Evolutionary conservation across 164 flowering plant species (phyloP).

Genomic region (Stephania japonica): DNA sequence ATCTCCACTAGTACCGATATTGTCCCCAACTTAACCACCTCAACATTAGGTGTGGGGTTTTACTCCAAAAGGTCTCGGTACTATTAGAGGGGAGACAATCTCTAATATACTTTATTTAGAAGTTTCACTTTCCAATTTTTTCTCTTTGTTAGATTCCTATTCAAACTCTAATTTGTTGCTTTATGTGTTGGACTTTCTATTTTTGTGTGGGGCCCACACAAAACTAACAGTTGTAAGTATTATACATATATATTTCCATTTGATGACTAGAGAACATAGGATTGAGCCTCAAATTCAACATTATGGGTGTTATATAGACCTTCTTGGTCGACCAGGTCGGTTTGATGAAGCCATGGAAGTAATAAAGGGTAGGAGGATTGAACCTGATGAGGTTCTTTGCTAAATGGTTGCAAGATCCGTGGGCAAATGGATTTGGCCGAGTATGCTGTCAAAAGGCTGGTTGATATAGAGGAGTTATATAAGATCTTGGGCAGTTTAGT

Average conservation of each 20-base stretch:
- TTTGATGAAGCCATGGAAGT: slow-evolving; percentile 7
- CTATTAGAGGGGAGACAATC: too few species aligned
- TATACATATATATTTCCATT: too few species aligned
- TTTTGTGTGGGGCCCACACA: too few species aligned
- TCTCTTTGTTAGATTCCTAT: too few species aligned
- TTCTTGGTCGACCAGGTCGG: slow-evolving; percentile 12
- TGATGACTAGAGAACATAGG: slow-evolving; percentile 2
- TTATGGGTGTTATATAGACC: slow-evolving; percentile 11
- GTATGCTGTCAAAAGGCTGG: slow-evolving; percentile 1
- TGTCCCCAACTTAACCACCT: too few species aligned
- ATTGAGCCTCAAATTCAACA: slow-evolving; percentile 10
- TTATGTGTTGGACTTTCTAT: too few species aligned
- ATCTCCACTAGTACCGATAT: too few species aligned
- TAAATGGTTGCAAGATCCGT: slow-evolving; percentile 11
- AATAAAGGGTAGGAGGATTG: slow-evolving; percentile 5
- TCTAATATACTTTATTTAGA: too few species aligned
- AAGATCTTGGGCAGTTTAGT: slow-evolving; percentile 3
- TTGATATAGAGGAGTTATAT: slow-evolving; percentile 6
- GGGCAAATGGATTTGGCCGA: slow-evolving; percentile 5
- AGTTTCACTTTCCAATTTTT: too few species aligned
- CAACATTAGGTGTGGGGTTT: too few species aligned
- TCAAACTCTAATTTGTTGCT: too few species aligned
- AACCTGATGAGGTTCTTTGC: slow-evolving; percentile 10
- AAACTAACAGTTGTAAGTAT: slow-evolving; percentile 3
- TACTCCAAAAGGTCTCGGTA: too few species aligned